Evolutionary conservation across 129 eudicot species (phyloP).

Genomic region (Flaveria trinervia): DNA sequence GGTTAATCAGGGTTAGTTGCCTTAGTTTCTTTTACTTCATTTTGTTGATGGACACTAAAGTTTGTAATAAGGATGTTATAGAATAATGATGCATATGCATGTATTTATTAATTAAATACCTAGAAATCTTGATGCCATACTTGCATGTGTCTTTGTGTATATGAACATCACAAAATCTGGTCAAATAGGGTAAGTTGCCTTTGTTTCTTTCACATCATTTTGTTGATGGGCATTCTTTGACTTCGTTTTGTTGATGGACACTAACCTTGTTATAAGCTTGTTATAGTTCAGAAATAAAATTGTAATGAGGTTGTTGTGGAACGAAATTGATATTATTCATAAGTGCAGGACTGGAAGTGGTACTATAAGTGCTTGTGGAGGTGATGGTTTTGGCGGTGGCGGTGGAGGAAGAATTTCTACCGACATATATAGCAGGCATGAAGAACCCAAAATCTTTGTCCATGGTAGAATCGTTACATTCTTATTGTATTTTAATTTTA

Average conservation of each 20-base stretch:
- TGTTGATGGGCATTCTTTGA: no score
- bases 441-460: constrained; percentile 64
- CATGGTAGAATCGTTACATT: constrained; percentile 64
- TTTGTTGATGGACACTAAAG: constrained; percentile 10
- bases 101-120: background rate
- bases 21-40: background rate
- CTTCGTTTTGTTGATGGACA: background rate
- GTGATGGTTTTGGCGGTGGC: constrained; percentile 94
- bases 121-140: constrained; percentile 3
- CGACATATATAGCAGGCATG: constrained; percentile 96
- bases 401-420: constrained; percentile 95
- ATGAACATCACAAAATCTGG: constrained; percentile 4
- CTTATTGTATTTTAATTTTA: background rate
- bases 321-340: constrained; percentile 25
- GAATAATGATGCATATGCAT: background rate
- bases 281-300: constrained; percentile 5
- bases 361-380: constrained; percentile 80
- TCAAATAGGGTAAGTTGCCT: constrained; percentile 3
- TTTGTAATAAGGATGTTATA: background rate
- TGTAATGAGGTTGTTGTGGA: constrained; percentile 1
- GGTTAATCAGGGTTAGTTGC: constrained; percentile 9
- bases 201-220: background rate
- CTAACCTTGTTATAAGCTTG: background rate
- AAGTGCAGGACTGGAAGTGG: constrained; percentile 89
- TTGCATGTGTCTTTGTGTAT: constrained; percentile 16